Conservation (phyloP, 148 eudicot species). For the Agrostemma githago region DNA sequence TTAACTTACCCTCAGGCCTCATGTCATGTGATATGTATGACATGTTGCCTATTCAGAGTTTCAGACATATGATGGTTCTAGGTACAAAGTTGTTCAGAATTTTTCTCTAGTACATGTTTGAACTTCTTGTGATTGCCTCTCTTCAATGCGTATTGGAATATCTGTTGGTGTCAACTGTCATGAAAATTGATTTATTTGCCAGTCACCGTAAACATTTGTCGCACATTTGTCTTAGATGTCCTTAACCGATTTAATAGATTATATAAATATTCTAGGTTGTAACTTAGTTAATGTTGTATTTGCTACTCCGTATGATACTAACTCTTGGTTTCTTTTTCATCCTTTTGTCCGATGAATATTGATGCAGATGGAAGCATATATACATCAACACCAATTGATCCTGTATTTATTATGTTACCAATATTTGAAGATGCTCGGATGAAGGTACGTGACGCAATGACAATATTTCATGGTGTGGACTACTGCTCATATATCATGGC, state of each 20-base stretch:
- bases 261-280: too few relatives aligned
- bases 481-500: not conserved
- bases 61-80: not conserved
- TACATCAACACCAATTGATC: slow-evolving; percentile 86
- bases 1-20: not conserved
- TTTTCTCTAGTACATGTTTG: not conserved
- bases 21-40: not conserved
- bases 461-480: not conserved
- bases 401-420: slow-evolving; percentile 85
- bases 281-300: too few relatives aligned
- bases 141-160: too few relatives aligned
- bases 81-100: not conserved
- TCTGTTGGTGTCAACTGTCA: too few relatives aligned
- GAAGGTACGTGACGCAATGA: slow-evolving; percentile 50
- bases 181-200: not conserved
- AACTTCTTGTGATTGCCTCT: not conserved
- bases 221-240: not conserved
- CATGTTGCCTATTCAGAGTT: not conserved
- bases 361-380: slow-evolving; percentile 77
- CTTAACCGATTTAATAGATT: not conserved
- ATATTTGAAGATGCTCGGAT: slow-evolving; percentile 89
- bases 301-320: not conserved
- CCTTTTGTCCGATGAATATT: slow-evolving; percentile 11
- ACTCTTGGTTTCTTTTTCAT: not conserved
- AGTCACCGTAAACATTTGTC: not conserved